phyloP scores from a whole-genome alignment of 2,329 filamentous ascomycete species.

The Sporothrix pseudoabietina region DNA sequence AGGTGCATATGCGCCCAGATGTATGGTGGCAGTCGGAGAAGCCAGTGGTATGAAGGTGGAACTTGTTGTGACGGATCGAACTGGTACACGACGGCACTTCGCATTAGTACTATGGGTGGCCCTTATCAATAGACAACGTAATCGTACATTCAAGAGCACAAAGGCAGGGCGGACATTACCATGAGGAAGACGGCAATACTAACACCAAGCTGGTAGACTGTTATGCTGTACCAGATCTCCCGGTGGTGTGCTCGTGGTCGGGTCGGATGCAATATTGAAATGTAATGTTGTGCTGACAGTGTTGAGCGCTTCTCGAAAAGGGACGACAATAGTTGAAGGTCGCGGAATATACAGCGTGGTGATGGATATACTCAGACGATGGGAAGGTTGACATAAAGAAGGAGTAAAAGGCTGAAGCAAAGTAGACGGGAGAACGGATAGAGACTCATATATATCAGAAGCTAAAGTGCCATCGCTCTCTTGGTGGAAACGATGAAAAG shows the following conservation, averaged over 20 bases:
- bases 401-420: not conserved
- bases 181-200: not conserved
- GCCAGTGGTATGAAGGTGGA: slow-evolving; percentile 29
- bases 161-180: not conserved
- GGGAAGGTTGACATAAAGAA: not conserved
- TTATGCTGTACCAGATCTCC: too few species aligned
- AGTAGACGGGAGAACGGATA: not conserved
- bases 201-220: too few species aligned
- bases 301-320: not conserved
- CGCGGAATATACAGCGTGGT: not conserved
- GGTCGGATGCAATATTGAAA: not conserved
- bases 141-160: not conserved
- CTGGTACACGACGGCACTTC: not conserved
- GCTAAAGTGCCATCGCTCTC: not conserved
- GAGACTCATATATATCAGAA: not conserved
- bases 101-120: not conserved
- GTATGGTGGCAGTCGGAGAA: slow-evolving; percentile 31
- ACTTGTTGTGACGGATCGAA: not conserved
- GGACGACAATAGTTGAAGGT: not conserved
- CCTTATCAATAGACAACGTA: not conserved
- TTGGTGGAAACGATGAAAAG: not conserved
- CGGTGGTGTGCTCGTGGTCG: not conserved
- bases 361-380: not conserved
- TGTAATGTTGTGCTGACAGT: too few species aligned
- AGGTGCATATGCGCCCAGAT: slow-evolving; percentile 34